A percentile compares a stretch with the other conserved stretches of the same genome.
phyloP scores from a whole-genome alignment of 306 rosid genomes.

The Canavalia gladiata region DNA sequence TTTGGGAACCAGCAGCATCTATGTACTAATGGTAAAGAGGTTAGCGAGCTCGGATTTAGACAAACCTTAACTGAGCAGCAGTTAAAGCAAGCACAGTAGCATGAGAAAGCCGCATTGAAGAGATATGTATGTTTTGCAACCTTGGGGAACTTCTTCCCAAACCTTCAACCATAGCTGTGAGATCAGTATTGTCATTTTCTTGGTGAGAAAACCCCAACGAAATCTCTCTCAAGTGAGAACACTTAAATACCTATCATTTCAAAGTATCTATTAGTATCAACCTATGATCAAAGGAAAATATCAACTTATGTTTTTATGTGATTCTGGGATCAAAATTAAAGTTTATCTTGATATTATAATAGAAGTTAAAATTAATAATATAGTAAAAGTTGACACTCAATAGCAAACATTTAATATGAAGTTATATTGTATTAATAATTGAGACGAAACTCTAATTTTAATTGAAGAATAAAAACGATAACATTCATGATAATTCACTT shows the following conservation, averaged over 20 bases:
- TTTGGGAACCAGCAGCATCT: too few species aligned
- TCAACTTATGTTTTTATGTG: too few species aligned
- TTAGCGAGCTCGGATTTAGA: neutral
- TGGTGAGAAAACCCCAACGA: slow-evolving; percentile 72
- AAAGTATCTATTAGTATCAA: slow-evolving; percentile 27
- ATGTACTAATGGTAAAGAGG: neutral
- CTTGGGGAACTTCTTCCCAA: slow-evolving; percentile 78
- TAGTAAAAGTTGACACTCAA: too few species aligned
- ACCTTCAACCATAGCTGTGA: slow-evolving; percentile 62
- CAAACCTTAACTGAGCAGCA: slow-evolving; percentile 73
- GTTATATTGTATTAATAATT: too few species aligned
- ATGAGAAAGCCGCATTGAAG: slow-evolving; percentile 75
- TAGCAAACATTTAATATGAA: too few species aligned
- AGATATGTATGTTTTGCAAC: slow-evolving; percentile 75
- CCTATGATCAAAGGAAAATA: neutral
- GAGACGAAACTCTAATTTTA: too few species aligned
- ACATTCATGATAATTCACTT: too few species aligned
- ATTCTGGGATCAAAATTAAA: too few species aligned
- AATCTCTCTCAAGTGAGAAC: slow-evolving; percentile 77
- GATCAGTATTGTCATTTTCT: slow-evolving; percentile 70
- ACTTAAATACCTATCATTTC: slow-evolving; percentile 64
- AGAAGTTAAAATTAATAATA: too few species aligned
- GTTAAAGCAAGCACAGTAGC: slow-evolving; percentile 78
- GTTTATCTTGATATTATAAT: too few species aligned
- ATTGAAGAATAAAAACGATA: too few species aligned